These are phyloP conservation scores for Vigna mungo DNA, from an alignment of 306 rosid species.

Conservation along the genomic window DNA sequence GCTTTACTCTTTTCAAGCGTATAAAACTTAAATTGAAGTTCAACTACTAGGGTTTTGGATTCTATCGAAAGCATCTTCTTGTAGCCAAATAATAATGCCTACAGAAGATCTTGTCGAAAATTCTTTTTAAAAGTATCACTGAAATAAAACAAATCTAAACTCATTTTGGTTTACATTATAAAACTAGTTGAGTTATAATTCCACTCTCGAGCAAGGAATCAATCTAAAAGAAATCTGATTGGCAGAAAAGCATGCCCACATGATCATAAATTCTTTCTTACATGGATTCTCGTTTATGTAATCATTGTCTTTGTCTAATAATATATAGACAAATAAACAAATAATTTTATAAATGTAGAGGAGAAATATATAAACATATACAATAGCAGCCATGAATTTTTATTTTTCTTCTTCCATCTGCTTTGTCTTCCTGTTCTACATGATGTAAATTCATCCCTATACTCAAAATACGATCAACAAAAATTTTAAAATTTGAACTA, in stretches of 20 bases:
- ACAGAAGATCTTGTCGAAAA: not conserved
- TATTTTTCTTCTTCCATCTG: conserved; percentile 23
- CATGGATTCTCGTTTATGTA: conserved; percentile 39
- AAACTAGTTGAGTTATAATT: conserved; percentile 11
- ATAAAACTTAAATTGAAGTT: not conserved
- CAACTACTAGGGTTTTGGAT: not conserved
- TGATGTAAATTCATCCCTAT: not conserved
- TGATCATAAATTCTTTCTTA: conserved; percentile 36
- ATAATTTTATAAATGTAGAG: not conserved
- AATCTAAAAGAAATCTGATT: conserved; percentile 45
- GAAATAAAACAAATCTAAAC: conserved; percentile 10
- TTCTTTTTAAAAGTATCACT: not conserved
- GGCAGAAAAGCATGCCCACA: conserved; percentile 44
- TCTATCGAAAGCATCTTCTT: conserved; percentile 2
- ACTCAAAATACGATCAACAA: not conserved
- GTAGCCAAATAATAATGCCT: not conserved
- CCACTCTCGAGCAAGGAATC: conserved; percentile 32
- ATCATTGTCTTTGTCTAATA: conserved; percentile 40
- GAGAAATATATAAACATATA: not conserved
- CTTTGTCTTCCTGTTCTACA: conserved; percentile 28
- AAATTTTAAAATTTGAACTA: not conserved
- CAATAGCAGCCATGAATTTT: not conserved
- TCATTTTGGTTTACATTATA: not conserved
- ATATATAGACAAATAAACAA: not conserved
- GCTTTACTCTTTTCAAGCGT: not conserved